phyloP scores from a whole-genome alignment of 345 rosid genomes.

The Erysimum cheiranthoides region DNA sequence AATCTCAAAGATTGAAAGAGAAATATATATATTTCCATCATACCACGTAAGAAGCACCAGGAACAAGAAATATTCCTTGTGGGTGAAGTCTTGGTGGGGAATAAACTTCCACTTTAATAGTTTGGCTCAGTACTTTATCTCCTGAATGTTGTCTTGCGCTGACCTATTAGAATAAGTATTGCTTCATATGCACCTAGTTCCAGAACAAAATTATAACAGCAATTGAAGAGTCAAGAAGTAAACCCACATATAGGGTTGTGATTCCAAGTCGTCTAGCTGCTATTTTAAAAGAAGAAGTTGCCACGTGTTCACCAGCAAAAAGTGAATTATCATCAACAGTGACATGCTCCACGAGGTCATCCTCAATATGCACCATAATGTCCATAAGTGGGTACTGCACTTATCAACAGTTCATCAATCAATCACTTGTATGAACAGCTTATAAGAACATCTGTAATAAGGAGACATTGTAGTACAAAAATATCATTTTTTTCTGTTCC shows the following conservation, averaged over 20 bases:
- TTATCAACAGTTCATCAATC: slow-evolving; percentile 29
- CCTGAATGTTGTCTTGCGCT: slow-evolving; percentile 82
- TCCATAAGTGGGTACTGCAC: slow-evolving; percentile 81
- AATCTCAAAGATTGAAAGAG: background rate
- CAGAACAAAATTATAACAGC: slow-evolving; percentile 27
- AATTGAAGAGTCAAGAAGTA: slow-evolving; percentile 29
- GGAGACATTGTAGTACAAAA: background rate
- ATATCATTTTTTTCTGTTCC: background rate
- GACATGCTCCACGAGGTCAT: slow-evolving; percentile 65
- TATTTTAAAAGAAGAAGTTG: slow-evolving; percentile 59
- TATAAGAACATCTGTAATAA: background rate
- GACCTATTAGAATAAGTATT: slow-evolving; percentile 57
- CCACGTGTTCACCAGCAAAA: slow-evolving; percentile 52
- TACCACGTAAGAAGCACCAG: slow-evolving; percentile 92
- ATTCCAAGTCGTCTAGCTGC: slow-evolving; percentile 75
- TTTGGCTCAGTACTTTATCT: slow-evolving; percentile 71
- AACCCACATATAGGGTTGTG: slow-evolving; percentile 80
- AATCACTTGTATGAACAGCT: slow-evolving; percentile 13
- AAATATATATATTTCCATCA: slow-evolving; percentile 30
- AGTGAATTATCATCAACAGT: slow-evolving; percentile 49
- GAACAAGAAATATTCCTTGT: slow-evolving; percentile 70
- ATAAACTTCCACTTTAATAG: slow-evolving; percentile 84
- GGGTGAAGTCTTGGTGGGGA: slow-evolving; percentile 82
- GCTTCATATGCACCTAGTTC: slow-evolving; percentile 38
- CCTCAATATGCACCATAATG: slow-evolving; percentile 76